These are phyloP conservation scores for Nepenthes gracilis DNA, from an alignment of 148 eudicot species.

Conservation along the genomic window DNA sequence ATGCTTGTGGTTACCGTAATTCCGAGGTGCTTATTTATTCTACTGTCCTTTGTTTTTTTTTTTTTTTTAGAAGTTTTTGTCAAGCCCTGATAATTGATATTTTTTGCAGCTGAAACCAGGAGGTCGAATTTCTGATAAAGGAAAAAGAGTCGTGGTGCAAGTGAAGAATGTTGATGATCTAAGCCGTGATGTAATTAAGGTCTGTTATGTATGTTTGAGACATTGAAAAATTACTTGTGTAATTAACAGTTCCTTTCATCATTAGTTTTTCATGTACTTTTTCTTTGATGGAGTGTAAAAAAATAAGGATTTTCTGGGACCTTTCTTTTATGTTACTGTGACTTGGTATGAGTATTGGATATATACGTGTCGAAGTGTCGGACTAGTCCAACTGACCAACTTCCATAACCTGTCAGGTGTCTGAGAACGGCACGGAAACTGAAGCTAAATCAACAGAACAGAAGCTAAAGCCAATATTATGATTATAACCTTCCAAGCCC, in stretches of 20 bases:
- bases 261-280: not conserved
- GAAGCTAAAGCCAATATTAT: too few species aligned
- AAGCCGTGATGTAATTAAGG: constrained; percentile 97
- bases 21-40: constrained; percentile 59
- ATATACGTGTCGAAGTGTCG: too few species aligned
- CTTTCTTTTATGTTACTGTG: too few species aligned
- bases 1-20: constrained; percentile 85
- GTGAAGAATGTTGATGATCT: constrained; percentile 63
- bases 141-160: constrained; percentile 51
- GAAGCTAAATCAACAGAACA: too few species aligned
- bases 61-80: not conserved
- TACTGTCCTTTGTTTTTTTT: not conserved
- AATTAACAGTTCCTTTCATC: not conserved
- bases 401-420: too few species aligned
- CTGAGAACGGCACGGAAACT: too few species aligned
- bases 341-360: too few species aligned
- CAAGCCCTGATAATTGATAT: constrained; percentile 6
- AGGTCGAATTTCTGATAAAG: constrained; percentile 73
- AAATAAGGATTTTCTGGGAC: too few species aligned
- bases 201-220: constrained; percentile 7
- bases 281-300: not conserved
- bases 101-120: constrained; percentile 83
- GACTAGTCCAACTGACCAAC: too few species aligned
- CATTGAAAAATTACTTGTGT: not conserved
- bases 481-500: too few species aligned